phyloP scores from a whole-genome alignment of 2,329 filamentous ascomycete genomes.

The Exophiala sideris region DNA sequence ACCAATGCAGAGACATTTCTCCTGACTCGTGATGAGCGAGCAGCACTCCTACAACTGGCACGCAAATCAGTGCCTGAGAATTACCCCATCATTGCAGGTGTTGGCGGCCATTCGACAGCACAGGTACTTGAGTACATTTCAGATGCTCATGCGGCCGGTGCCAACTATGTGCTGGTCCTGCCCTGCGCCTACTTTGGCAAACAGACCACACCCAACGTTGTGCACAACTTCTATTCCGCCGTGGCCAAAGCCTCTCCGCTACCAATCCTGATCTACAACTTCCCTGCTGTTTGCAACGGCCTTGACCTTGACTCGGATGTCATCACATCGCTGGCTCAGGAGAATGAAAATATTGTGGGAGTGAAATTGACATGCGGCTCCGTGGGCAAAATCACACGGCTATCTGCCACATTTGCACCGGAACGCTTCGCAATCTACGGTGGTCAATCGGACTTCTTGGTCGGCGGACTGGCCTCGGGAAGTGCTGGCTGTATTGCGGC shows the following conservation, averaged over 20 bases:
- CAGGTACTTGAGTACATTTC: slow-evolving; percentile 59
- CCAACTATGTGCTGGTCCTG: slow-evolving; percentile 60
- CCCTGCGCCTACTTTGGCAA: slow-evolving; percentile 65
- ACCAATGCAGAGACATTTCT: slow-evolving; percentile 58
- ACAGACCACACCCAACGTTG: slow-evolving; percentile 55
- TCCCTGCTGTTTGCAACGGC: slow-evolving; percentile 65
- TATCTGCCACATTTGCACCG: slow-evolving; percentile 51
- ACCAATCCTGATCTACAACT: slow-evolving; percentile 65
- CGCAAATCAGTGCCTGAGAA: slow-evolving; percentile 51
- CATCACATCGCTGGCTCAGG: slow-evolving; percentile 52
- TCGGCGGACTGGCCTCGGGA: slow-evolving; percentile 53
- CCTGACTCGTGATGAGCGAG: slow-evolving; percentile 58
- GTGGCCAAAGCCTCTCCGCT: slow-evolving; percentile 53
- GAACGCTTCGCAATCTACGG: slow-evolving; percentile 65
- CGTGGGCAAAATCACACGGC: slow-evolving; percentile 58
- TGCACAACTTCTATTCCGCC: slow-evolving; percentile 59
- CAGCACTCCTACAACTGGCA: slow-evolving; percentile 55
- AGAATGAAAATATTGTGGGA: slow-evolving; percentile 57
- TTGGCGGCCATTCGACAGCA: slow-evolving; percentile 61
- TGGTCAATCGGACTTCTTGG: slow-evolving; percentile 69
- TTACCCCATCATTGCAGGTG: slow-evolving; percentile 62
- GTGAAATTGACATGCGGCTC: slow-evolving; percentile 65
- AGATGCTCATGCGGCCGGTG: slow-evolving; percentile 59
- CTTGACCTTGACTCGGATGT: slow-evolving; percentile 65
- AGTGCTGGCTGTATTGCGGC: slow-evolving; percentile 56